A percentile compares a stretch with the other conserved stretches of the same genome.
Conservation (phyloP, 371 early-diverging fungal genomes). For the Mortierella sp. region DNA sequence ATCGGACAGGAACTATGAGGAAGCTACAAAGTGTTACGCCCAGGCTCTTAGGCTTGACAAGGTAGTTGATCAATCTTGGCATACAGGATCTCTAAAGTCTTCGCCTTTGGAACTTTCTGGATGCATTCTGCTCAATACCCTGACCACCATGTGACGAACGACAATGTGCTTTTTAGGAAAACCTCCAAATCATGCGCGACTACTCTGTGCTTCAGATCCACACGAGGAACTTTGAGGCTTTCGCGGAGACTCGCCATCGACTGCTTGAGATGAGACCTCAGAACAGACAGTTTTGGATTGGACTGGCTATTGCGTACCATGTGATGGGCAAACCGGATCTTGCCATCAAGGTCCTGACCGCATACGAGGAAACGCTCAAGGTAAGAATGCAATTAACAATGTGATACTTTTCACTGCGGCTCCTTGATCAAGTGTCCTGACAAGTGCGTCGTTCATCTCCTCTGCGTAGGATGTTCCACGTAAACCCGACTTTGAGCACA, state of each 20-base stretch:
- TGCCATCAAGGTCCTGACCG: constrained; percentile 75
- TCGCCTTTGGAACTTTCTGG: background rate
- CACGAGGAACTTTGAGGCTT: constrained; percentile 86
- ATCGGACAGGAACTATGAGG: constrained; percentile 92
- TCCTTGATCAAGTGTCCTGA: too few species aligned
- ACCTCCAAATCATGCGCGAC: constrained; percentile 92
- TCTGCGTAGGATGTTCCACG: constrained; percentile 63
- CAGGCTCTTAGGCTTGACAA: constrained; percentile 91
- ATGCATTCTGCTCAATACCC: background rate
- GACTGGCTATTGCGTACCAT: constrained; percentile 89
- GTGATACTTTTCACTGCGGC: too few species aligned
- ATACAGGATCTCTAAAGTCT: background rate
- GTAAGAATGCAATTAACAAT: constrained; percentile 55
- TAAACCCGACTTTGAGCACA: constrained; percentile 73
- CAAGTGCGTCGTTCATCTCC: background rate
- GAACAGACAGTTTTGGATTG: constrained; percentile 84
- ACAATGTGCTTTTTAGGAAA: constrained; percentile 62
- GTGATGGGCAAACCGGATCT: constrained; percentile 79
- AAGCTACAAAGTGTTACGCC: constrained; percentile 92
- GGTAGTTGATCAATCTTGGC: constrained; percentile 44
- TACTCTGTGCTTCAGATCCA: constrained; percentile 89
- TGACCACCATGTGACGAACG: background rate
- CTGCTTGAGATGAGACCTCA: constrained; percentile 78
- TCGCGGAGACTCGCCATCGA: constrained; percentile 76
- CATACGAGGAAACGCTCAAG: constrained; percentile 78